Evolutionary conservation across 106 monocot genomes (phyloP).

Genomic region (Allium cepa): DNA sequence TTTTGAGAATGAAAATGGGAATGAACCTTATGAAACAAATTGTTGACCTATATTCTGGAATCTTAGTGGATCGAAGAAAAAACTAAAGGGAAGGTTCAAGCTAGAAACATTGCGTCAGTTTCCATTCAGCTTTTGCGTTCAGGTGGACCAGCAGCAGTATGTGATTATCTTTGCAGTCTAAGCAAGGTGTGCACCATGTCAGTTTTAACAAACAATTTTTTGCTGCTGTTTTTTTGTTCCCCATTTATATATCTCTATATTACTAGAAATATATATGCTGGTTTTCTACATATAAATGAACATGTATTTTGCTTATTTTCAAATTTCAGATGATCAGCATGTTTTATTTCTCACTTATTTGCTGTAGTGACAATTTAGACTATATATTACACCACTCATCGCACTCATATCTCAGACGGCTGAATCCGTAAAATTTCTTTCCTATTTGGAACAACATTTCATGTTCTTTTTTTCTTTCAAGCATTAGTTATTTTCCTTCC

Average conservation of each 20-base stretch:
- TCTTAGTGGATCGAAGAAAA: slow-evolving; percentile 97
- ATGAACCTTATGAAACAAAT: background rate
- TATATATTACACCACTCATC: too few species aligned
- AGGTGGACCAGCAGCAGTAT: slow-evolving; percentile 80
- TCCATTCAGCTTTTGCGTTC: slow-evolving; percentile 76
- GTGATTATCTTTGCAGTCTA: slow-evolving; percentile 64
- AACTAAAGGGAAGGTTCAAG: slow-evolving; percentile 68
- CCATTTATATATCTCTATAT: background rate
- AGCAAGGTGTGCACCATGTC: slow-evolving; percentile 42
- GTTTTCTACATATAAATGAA: background rate
- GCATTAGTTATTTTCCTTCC: too few species aligned
- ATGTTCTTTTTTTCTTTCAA: too few species aligned
- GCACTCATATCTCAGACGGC: too few species aligned
- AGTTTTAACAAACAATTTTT: too few species aligned
- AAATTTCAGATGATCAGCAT: too few species aligned
- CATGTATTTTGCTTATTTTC: too few species aligned
- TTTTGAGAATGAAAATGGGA: background rate
- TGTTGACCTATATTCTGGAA: slow-evolving; percentile 3
- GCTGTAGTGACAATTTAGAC: too few species aligned
- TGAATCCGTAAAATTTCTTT: too few species aligned
- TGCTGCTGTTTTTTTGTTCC: too few species aligned
- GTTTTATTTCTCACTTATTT: too few species aligned
- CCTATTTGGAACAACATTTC: too few species aligned
- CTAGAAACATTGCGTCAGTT: slow-evolving; percentile 61
- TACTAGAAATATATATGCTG: background rate